These are phyloP conservation scores for Vitis amurensis DNA, from an alignment of 164 flowering plant genomes.

Conservation along the genomic window DNA sequence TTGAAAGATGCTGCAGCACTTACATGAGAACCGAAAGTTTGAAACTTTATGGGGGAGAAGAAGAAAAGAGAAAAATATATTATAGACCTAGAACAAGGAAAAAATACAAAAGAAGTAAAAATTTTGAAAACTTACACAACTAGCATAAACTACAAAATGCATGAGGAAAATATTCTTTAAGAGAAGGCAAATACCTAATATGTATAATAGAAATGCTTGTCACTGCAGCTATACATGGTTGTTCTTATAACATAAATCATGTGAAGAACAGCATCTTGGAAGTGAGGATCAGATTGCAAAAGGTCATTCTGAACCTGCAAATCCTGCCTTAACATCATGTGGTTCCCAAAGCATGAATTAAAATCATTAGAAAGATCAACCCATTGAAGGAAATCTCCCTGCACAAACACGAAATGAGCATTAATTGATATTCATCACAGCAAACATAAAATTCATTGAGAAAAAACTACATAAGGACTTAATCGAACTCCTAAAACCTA, in stretches of 20 bases:
- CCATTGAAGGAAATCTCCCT: constrained; percentile 99
- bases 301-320: constrained; percentile 71
- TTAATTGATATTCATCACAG: constrained; percentile 4
- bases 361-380: constrained; percentile 89
- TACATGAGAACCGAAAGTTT: constrained; percentile 2
- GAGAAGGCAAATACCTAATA: constrained; percentile 57
- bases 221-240: constrained; percentile 82
- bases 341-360: constrained; percentile 87
- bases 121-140: too few species aligned
- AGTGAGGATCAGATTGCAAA: constrained; percentile 77
- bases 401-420: constrained; percentile 19
- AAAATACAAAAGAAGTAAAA: too few species aligned
- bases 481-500: constrained; percentile 73
- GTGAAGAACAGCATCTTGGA: constrained; percentile 83
- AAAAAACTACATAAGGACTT: constrained; percentile 41
- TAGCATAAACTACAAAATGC: background rate
- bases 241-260: constrained; percentile 80
- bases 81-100: too few species aligned
- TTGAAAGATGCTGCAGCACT: constrained; percentile 82
- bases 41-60: too few species aligned
- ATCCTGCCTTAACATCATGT: constrained; percentile 78
- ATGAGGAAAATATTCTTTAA: background rate
- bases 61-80: too few species aligned
- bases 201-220: constrained; percentile 81
- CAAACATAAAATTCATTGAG: background rate